Percentiles rank a stretch among this genome's conserved stretches.
Evolutionary conservation across 352 stramenopile genomes (phyloP).

Genomic region (Phytophthora constricta): DNA sequence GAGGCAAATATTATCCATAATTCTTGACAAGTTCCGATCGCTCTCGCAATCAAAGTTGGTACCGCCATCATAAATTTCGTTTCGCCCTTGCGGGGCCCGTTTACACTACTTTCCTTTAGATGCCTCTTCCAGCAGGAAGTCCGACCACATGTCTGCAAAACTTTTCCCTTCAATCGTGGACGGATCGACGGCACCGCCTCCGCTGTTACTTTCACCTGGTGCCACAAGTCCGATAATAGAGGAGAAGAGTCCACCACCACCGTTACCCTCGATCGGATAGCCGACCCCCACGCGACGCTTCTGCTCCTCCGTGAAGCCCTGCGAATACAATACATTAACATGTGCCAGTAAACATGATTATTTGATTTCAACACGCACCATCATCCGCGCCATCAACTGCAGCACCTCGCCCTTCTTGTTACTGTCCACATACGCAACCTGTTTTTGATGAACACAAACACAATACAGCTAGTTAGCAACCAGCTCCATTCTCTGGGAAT

Average conservation of each 20-base stretch:
- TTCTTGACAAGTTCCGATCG: too few species aligned
- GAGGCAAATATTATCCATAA: too few species aligned
- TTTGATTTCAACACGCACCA: slow-evolving; percentile 39
- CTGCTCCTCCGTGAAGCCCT: slow-evolving; percentile 75
- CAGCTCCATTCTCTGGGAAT: too few species aligned
- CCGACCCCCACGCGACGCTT: slow-evolving; percentile 68
- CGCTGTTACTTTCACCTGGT: slow-evolving; percentile 21
- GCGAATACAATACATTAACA: neutral
- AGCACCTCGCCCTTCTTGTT: slow-evolving; percentile 77
- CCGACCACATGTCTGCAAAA: slow-evolving; percentile 75
- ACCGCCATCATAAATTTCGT: neutral
- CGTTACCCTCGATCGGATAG: slow-evolving; percentile 58
- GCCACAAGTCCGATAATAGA: slow-evolving; percentile 65
- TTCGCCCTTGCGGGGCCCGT: too few species aligned
- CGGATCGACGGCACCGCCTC: slow-evolving; percentile 14
- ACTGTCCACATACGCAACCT: slow-evolving; percentile 78
- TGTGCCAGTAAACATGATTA: neutral
- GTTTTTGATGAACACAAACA: neutral
- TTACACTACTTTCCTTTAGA: slow-evolving; percentile 23
- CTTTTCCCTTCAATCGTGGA: slow-evolving; percentile 64
- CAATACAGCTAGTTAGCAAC: neutral
- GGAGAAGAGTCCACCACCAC: slow-evolving; percentile 70
- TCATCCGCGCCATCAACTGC: slow-evolving; percentile 76
- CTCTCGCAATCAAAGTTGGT: too few species aligned
- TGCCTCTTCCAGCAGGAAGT: slow-evolving; percentile 73